Conservation (phyloP, 805 yeast genomes). For the Pichia rugopelliculosa region DNA sequence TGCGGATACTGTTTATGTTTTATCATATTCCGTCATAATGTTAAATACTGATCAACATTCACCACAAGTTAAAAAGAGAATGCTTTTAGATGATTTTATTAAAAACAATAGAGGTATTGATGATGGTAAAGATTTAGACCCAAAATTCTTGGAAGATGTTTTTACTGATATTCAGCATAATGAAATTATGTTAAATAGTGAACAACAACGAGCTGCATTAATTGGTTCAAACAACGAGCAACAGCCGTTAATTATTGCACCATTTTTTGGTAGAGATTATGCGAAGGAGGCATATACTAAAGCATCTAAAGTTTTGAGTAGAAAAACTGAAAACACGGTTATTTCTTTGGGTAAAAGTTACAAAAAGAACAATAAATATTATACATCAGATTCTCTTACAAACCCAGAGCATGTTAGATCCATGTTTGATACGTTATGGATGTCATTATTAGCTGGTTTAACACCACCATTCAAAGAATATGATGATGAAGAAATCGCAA, state of each 20-base stretch:
- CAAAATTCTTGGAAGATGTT: constrained; percentile 59
- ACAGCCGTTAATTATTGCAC: constrained; percentile 26
- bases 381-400: constrained; percentile 36
- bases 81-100: constrained; percentile 83
- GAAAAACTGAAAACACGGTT: constrained; percentile 80
- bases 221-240: constrained; percentile 35
- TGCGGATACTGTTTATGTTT: constrained; percentile 89
- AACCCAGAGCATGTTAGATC: constrained; percentile 79
- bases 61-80: constrained; percentile 73
- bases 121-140: constrained; percentile 78
- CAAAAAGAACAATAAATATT: constrained; percentile 53
- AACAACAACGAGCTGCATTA: constrained; percentile 85
- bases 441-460: constrained; percentile 91
- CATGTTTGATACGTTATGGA: constrained; percentile 92
- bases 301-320: constrained; percentile 87
- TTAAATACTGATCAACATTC: constrained; percentile 93
- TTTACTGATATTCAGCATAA: constrained; percentile 72
- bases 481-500: constrained; percentile 65
- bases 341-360: constrained; percentile 49
- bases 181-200: constrained; percentile 87
- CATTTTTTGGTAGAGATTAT: constrained; percentile 64
- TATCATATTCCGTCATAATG: constrained; percentile 88
- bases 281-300: constrained; percentile 80
- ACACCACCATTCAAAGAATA: constrained; percentile 91
- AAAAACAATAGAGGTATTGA: constrained; percentile 88